Base-by-base conservation (phyloP, 805 yeast genomes). In the Hermanozyma aechmeae region DNA sequence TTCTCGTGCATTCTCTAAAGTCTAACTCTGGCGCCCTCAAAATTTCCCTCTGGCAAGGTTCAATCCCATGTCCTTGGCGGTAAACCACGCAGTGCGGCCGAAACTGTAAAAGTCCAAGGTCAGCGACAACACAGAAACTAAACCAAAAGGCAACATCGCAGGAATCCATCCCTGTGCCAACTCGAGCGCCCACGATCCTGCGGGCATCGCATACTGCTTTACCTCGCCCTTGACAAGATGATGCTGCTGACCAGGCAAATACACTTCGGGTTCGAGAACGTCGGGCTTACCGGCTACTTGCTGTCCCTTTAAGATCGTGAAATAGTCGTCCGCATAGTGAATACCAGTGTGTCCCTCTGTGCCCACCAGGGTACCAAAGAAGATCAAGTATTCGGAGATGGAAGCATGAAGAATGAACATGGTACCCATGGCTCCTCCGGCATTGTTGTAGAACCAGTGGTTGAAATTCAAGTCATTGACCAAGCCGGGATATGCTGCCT, bases 121-220 rank as follows among this genome's bases (percentile, higher is more conserved):
- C 24, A 93, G 79, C 30, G 79, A 69, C 34, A 80, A 47, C 4
- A 80, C 73, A 50, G 85, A 95, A 28, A 83, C 61, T 58, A 89
- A 76, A 0, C 98, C 98, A 53, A 92, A 92, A 13, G 97, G 97
- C 36, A 92, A 68, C 98, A 92, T 92, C 24, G 89, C 79, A 20
- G 98, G 97, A 41, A 92, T 84, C 94, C 95, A 92, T 35, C 98
- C 98, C 62, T 89, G 97, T 6, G 98, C 98, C 47, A 89, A 68
- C 54, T 92, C 98, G 40, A 92, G 62, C 8, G 98, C 96, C 57
- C 77, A 92, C 0, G 82, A 67, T 21, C 80, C 94, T 17, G 71
- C 54, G 2, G 83, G 79, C 94, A 92, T 84, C 16, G 75, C 43
- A 55, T 92, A 92, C 58, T 92, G 98, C 58, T 83, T 85, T 43